Percentiles rank a stretch among this genome's conserved stretches.
Conservation (phyloP, 345 rosid species). For the Brassica napus region DNA sequence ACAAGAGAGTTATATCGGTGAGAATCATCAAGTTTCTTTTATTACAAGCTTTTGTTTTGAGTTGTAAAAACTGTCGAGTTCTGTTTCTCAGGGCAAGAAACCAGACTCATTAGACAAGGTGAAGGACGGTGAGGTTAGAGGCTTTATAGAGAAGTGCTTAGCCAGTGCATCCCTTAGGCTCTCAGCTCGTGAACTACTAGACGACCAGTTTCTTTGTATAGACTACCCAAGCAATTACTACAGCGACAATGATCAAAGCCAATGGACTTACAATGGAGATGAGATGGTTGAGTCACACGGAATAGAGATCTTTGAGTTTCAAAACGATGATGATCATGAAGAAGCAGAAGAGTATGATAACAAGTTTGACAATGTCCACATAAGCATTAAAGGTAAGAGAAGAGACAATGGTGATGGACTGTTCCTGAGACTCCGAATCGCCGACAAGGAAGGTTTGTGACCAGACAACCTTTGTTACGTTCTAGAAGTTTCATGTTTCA, state of each 20-base stretch:
- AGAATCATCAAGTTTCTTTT: conserved; percentile 34
- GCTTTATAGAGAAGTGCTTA: conserved; percentile 85
- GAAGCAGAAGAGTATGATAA: conserved; percentile 46
- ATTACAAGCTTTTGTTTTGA: background rate
- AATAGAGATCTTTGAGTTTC: conserved; percentile 67
- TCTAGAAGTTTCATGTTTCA: background rate
- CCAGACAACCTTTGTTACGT: background rate
- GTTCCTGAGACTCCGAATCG: conserved; percentile 70
- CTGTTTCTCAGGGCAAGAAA: conserved; percentile 71
- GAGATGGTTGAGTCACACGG: conserved; percentile 54
- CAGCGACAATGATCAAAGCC: conserved; percentile 40
- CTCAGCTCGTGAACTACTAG: conserved; percentile 79
- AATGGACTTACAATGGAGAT: conserved; percentile 52
- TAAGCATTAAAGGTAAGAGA: conserved; percentile 80
- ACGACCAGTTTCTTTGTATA: conserved; percentile 73
- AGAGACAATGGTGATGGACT: conserved; percentile 62
- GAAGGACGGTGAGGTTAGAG: conserved; percentile 73
- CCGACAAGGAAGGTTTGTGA: conserved; percentile 78
- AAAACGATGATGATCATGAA: conserved; percentile 59
- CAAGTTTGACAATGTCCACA: conserved; percentile 47
- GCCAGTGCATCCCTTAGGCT: conserved; percentile 80
- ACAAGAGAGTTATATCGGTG: conserved; percentile 93
- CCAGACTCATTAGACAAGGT: conserved; percentile 87
- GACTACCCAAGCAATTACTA: conserved; percentile 49
- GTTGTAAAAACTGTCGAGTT: background rate